phyloP scores from a whole-genome alignment of 495 filamentous ascomycete genomes.

The Aspergillus coremiiformis region DNA sequence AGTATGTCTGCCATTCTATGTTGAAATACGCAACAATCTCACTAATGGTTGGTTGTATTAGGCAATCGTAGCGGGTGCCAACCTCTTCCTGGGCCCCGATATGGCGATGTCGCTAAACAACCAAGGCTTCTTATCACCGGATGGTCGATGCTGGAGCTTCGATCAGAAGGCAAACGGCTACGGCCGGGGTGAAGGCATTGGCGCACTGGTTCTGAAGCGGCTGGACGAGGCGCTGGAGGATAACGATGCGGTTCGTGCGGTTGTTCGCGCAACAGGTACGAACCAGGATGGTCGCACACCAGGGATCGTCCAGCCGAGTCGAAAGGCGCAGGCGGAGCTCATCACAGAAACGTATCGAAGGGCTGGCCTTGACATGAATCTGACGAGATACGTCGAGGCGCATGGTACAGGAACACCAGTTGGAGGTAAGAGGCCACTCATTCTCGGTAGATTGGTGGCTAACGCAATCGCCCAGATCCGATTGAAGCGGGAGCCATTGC shows the following conservation, averaged over 20 bases:
- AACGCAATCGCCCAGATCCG: no score
- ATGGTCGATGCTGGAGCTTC: conserved; percentile 24
- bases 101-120: no score
- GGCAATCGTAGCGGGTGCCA: conserved; percentile 23
- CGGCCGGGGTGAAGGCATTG: conserved; percentile 26
- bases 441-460: no score
- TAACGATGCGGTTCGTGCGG: conserved; percentile 24
- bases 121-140: neutral
- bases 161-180: conserved; percentile 30
- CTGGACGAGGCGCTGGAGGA: conserved; percentile 22
- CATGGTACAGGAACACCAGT: conserved; percentile 48
- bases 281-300: conserved; percentile 35
- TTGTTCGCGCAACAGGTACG: conserved; percentile 25
- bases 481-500: conserved; percentile 7
- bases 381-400: conserved; percentile 28
- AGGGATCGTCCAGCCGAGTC: conserved; percentile 27
- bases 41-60: no score
- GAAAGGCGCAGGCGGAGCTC: conserved; percentile 23
- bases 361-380: conserved; percentile 13
- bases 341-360: conserved; percentile 20
- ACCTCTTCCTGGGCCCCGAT: conserved; percentile 20
- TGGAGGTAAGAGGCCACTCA: no score
- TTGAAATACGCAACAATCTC: no score
- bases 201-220: conserved; percentile 23
- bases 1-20: conserved; percentile 2